Conservation (phyloP, 306 rosid genomes). For the Parietaria judaica region DNA sequence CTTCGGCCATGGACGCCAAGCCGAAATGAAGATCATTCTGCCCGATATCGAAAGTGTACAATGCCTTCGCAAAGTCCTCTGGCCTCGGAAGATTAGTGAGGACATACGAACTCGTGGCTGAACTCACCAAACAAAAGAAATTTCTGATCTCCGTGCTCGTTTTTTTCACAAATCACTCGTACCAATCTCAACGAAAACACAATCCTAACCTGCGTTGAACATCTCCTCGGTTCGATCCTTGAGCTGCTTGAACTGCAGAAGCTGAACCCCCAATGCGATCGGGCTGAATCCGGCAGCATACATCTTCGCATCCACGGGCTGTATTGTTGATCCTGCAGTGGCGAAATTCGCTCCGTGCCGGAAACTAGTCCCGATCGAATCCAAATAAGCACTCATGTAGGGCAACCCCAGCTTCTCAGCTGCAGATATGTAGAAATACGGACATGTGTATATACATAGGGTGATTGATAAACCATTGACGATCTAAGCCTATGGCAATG, state of each 20-base stretch:
- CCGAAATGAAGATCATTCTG: conserved; percentile 26
- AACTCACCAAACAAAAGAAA: conserved; percentile 7
- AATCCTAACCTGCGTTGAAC: conserved; percentile 15
- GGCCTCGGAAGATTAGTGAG: conserved; percentile 16
- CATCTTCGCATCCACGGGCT: conserved; percentile 10
- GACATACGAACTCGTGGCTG: conserved; percentile 1
- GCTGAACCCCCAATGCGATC: conserved; percentile 19
- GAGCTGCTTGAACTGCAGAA: conserved; percentile 27
- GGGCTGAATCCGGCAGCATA: conserved; percentile 24
- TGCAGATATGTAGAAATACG: conserved; percentile 1
- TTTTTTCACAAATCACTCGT: not conserved
- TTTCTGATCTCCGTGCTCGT: not conserved
- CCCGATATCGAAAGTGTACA: conserved; percentile 26
- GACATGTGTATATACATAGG: too few species aligned
- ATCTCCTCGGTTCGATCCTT: conserved; percentile 19
- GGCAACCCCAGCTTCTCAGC: conserved; percentile 26
- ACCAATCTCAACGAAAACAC: not conserved
- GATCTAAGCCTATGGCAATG: not conserved
- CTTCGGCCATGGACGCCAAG: conserved; percentile 7
- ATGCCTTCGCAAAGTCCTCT: conserved; percentile 23
- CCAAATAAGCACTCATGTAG: conserved; percentile 19
- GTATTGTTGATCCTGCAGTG: conserved; percentile 22
- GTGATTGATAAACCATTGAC: too few species aligned
- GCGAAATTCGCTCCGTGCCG: conserved; percentile 25
- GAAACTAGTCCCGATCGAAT: conserved; percentile 20